Base-by-base conservation (phyloP, 192 early-diverging fungal species). In the Glomus cerebriforme region DNA sequence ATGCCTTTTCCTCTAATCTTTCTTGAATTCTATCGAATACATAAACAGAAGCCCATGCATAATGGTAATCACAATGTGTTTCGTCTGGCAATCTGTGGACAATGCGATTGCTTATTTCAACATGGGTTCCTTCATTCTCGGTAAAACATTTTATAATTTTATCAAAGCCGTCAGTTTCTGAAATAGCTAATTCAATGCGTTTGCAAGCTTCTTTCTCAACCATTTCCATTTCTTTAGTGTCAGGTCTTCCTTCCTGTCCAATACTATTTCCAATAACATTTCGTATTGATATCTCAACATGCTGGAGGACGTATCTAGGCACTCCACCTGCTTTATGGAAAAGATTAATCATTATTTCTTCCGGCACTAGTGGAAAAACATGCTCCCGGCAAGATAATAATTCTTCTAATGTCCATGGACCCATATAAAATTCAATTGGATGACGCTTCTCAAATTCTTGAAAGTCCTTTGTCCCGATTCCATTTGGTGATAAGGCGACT, bases 401-500 rank as follows among this genome's bases (percentile, higher is more conserved):
- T 34, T 39, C 67, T 32, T 32, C 67, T 69, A 69, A 69, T 39
- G 15, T 24, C 19, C 67, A 69, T 17, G 34, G 66, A 32, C 2
- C 66, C 66, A 68, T 69, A 39, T 39, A 69, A 37, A n/a, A 69
- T 69, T 69, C 31, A 24, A 32, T 39, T n/a, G 31, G 8, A 69
- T 37, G 17, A 69, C 31, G 10, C 67, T 69, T 69, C 0, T 37
- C 31, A 69, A 37, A 39, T 69, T 69, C 37, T 22, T 69, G 22
- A 69, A 69, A 32, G 3, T 69, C 34, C 2, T n/a, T 69, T 69
- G 2, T 69, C 19, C 2, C 13, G 19, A 39, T 69, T 39, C 67
- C 67, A 69, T 69, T 69, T 69, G 49, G 67, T 69, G 35, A 69
- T 69, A 69, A 6, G 34, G 35, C 1, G 17, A 69, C 67, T 3